A percentile compares a stretch with the other conserved stretches of the same genome.
Conservation (phyloP, 768 basidiomycete species). For the Termitomyces sp. region DNA sequence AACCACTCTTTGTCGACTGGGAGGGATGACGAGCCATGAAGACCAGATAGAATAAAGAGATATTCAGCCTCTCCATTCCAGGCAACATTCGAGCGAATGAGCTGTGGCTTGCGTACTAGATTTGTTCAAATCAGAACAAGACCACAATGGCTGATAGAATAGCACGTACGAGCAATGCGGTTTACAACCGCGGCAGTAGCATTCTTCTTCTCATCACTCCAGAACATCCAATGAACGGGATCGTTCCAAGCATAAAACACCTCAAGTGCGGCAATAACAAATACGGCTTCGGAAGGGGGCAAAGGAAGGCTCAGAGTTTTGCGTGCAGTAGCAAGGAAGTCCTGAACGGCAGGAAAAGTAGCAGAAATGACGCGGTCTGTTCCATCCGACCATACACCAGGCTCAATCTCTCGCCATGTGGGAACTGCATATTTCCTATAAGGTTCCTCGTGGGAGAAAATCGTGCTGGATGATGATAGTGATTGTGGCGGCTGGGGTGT, state of each 20-base stretch:
- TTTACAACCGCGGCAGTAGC: slow-evolving; percentile 51
- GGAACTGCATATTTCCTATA: slow-evolving; percentile 22
- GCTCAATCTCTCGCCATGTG: slow-evolving; percentile 25
- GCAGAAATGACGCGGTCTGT: slow-evolving; percentile 38
- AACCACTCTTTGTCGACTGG: slow-evolving; percentile 32
- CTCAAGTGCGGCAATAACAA: slow-evolving; percentile 58
- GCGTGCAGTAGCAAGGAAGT: slow-evolving; percentile 43
- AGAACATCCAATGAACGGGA: slow-evolving; percentile 62
- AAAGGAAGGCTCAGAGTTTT: slow-evolving; percentile 33
- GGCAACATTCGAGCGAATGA: slow-evolving; percentile 36
- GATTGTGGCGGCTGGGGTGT: slow-evolving; percentile 15
- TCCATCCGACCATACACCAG: slow-evolving; percentile 38
- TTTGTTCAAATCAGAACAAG: not conserved
- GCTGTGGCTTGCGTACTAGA: slow-evolving; percentile 34
- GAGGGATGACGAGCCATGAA: slow-evolving; percentile 29
- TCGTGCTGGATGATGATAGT: slow-evolving; percentile 4
- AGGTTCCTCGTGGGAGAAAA: slow-evolving; percentile 12
- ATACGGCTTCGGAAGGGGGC: slow-evolving; percentile 39
- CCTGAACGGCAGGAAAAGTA: slow-evolving; percentile 44
- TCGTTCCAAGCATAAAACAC: slow-evolving; percentile 53
- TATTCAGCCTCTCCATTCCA: slow-evolving; percentile 43
- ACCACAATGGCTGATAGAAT: not conserved
- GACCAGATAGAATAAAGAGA: slow-evolving; percentile 29
- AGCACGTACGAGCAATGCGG: slow-evolving; percentile 47
- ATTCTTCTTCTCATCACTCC: slow-evolving; percentile 47